Evolutionary conservation across 345 rosid species (phyloP), one percentile per base, ranked within the genome.

Genomic region (Microthlaspi erraticum): DNA sequence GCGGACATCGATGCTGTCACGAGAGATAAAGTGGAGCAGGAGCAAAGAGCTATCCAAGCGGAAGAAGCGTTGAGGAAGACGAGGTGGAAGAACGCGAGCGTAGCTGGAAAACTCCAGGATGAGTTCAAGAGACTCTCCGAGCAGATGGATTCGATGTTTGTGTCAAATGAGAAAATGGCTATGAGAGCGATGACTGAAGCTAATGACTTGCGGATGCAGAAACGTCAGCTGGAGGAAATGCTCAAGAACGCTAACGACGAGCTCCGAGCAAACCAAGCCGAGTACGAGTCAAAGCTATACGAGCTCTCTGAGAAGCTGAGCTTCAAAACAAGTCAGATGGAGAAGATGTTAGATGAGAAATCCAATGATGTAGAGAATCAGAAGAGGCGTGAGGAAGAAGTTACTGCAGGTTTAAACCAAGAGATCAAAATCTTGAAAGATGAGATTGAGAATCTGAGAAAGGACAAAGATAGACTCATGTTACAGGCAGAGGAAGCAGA

Each of bases 151-250:
- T 84, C 90, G 13, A 83, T 88, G 31, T 85, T 90, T 75, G 80
- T 81, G n/a, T 92, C 87, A 18, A 94, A 92, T 23, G 97, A 94
- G 82, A 86, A 85, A 80, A 79, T 88, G 80, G 93, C 98, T 32
- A 76, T 81, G 79, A 86, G 80, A 81, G 88, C 99, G 8, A 57
- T 92, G 71, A 68, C 82, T 0, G 99, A 94, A 86, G 93, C 89
- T 58, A 77, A 70, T 64, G 91, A 87, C 61, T 72, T 88, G 44
- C 80, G 75, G 1, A 61, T 69, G 71, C 90, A 81, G 84, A 92
- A 88, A 78, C 79, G 66, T 73, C 80, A 80, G 46, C 74, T 87
- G 2, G 93, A 85, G 74, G 88, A 84, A 73, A 78, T 80, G 87
- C 82, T 87, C 59, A 83, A 60, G 77, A 78, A 82, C 54, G 86